These are phyloP conservation scores for Sideroxylon spinosum DNA, from an alignment of 179 eudicot species.

Conservation along the genomic window DNA sequence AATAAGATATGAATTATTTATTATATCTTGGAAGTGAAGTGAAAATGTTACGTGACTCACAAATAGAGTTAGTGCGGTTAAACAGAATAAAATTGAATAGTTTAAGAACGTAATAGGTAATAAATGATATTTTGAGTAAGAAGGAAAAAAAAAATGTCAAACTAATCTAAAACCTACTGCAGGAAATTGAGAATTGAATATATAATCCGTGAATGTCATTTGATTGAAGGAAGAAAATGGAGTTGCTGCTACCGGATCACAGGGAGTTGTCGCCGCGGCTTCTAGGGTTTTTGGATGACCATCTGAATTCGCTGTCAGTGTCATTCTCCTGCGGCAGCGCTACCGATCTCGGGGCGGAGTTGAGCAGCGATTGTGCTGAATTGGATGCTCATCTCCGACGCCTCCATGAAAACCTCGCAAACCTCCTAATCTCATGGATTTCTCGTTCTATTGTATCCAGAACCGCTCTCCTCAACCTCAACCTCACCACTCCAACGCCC, in stretches of 20 bases:
- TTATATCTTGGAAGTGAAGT: too few relatives aligned
- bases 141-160: too few relatives aligned
- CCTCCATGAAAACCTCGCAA: slow-evolving; percentile 33
- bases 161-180: too few relatives aligned
- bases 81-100: too few relatives aligned
- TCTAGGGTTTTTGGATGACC: slow-evolving; percentile 12
- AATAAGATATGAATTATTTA: too few relatives aligned
- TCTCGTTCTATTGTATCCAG: slow-evolving; percentile 39
- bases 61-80: too few relatives aligned
- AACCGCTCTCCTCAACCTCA: slow-evolving; percentile 35
- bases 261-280: neutral
- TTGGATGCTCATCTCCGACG: slow-evolving; percentile 34
- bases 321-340: neutral
- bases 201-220: too few relatives aligned
- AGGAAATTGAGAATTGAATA: too few relatives aligned
- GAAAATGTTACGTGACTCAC: too few relatives aligned
- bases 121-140: too few relatives aligned
- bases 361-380: slow-evolving; percentile 27
- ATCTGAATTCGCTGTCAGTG: neutral
- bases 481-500: neutral
- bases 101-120: too few relatives aligned
- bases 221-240: neutral
- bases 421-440: slow-evolving; percentile 29
- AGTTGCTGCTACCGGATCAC: slow-evolving; percentile 13
- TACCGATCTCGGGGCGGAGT: slow-evolving; percentile 18